These are phyloP conservation scores for Neurospora sp. DNA, from an alignment of 495 filamentous ascomycete species.

Conservation along the genomic window DNA sequence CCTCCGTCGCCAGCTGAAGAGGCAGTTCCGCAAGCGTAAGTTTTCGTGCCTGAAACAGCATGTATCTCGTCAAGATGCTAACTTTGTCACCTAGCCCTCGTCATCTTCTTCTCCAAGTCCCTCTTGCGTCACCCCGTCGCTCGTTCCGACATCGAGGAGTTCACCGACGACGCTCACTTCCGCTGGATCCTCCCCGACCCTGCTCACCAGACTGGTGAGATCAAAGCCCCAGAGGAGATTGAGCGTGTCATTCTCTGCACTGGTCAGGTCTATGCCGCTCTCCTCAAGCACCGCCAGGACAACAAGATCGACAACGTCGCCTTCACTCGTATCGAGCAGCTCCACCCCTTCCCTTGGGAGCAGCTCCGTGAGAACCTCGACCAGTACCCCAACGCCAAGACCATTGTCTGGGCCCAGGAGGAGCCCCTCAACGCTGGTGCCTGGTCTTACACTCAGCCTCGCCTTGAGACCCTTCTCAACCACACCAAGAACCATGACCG, in stretches of 20 bases:
- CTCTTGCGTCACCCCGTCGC: slow-evolving; percentile 86
- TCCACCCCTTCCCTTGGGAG: slow-evolving; percentile 97
- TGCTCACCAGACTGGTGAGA: slow-evolving; percentile 59
- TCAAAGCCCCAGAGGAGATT: slow-evolving; percentile 75
- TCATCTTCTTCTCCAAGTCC: slow-evolving; percentile 96
- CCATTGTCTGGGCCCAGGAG: slow-evolving; percentile 93
- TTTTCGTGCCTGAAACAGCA: slow-evolving; percentile 8
- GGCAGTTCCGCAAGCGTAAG: slow-evolving; percentile 98
- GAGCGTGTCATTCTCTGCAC: slow-evolving; percentile 90
- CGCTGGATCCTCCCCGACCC: slow-evolving; percentile 88
- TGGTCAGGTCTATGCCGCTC: slow-evolving; percentile 85
- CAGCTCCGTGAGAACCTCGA: slow-evolving; percentile 93
- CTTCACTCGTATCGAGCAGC: slow-evolving; percentile 91
- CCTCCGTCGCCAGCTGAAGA: slow-evolving; percentile 91
- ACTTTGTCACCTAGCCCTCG: slow-evolving; percentile 52
- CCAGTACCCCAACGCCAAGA: slow-evolving; percentile 89
- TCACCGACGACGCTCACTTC: slow-evolving; percentile 87
- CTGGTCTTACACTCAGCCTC: slow-evolving; percentile 90
- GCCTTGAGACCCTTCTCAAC: slow-evolving; percentile 93
- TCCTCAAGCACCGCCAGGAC: slow-evolving; percentile 81
- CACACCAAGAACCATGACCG: slow-evolving; percentile 79
- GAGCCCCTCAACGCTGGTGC: slow-evolving; percentile 94
- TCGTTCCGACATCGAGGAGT: slow-evolving; percentile 79
- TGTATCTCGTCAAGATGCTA: slow-evolving; percentile 18
- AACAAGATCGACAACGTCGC: slow-evolving; percentile 78